Base-by-base conservation (phyloP, 1,139 yeast species). In the Magnusiomyces suaveolens region DNA sequence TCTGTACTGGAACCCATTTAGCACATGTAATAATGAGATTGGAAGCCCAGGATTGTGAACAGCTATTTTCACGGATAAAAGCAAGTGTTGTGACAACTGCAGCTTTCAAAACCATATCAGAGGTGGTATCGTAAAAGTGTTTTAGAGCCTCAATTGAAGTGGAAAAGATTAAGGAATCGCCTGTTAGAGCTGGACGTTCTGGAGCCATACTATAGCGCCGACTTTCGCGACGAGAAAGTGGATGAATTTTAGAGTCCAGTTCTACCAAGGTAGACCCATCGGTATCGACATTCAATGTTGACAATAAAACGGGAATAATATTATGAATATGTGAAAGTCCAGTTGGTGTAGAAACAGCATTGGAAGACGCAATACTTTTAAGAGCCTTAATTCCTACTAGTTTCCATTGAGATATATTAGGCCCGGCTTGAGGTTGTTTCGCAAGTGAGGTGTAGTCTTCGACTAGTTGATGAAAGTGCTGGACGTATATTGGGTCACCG, bases 1-100 rank as follows among this genome's bases (percentile, higher is more conserved):
- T 73, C 64, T 89, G 97, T 18, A 92, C 95, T 0, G 96, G 97
- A 8, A 88, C 80, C 81, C 92, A 88, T 48, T 81, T 78, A 10
- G 54, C 26, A 52, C 43, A 16, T 29, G 47, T 23, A 43, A 47
- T 25, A 51, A 50, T 53, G 51, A 56, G 18, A 23, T 29, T 10
- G 25, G 23, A 36, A 46, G 36, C 10, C 53, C 48, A 21, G 26
- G 46, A 25, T 48, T 36, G 16, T 44, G 73, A 54, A 14, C 57
- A 52, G 18, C 59, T 49, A 25, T 60, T 58, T 20, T 55, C 57
- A 10, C 71, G 54, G 23, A 72, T 59, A 57, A 65, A 73, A 1
- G 61, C 57, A n/a, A 71, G 63, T 23, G 74, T 60, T 1, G 70
- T 63, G 18, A 59, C 60, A 1, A 75, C 69, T 2, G 76, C 61